A percentile compares a stretch with the other conserved stretches of the same genome.
Conservation (phyloP, 2,329 filamentous ascomycete genomes). For the Curvularia sp. region DNA sequence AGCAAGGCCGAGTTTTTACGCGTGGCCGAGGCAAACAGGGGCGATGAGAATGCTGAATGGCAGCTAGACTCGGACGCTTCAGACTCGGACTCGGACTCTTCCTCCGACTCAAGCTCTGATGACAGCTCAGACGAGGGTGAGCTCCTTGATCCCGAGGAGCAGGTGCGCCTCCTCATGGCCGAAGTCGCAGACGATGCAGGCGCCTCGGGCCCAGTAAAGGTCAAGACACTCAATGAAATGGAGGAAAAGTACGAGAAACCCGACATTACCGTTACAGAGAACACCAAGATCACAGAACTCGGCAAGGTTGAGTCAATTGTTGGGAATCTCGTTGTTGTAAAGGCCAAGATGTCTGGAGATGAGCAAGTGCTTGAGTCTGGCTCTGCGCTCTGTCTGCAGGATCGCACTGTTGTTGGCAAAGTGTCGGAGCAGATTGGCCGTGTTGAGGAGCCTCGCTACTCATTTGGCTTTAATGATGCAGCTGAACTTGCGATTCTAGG, state of each 20-base stretch:
- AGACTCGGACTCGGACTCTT: conserved; percentile 60
- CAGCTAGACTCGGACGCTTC: conserved; percentile 70
- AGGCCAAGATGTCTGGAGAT: conserved; percentile 78
- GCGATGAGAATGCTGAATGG: conserved; percentile 75
- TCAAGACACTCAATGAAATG: conserved; percentile 86
- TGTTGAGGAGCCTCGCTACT: conserved; percentile 86
- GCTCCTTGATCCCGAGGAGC: conserved; percentile 80
- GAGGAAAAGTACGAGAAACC: conserved; percentile 66
- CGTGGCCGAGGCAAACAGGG: conserved; percentile 56
- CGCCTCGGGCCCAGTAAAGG: conserved; percentile 63
- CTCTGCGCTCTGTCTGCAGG: conserved; percentile 79
- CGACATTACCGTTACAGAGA: conserved; percentile 75
- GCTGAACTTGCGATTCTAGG: conserved; percentile 72
- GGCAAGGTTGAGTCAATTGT: conserved; percentile 80
- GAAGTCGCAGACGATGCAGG: conserved; percentile 84
- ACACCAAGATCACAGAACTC: conserved; percentile 78
- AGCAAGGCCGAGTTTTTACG: conserved; percentile 54
- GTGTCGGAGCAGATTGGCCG: conserved; percentile 87
- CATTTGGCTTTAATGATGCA: conserved; percentile 74
- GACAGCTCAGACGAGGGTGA: conserved; percentile 60
- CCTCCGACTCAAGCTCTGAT: conserved; percentile 57
- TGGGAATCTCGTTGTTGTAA: conserved; percentile 79
- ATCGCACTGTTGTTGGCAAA: conserved; percentile 78
- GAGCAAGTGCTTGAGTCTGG: conserved; percentile 84
- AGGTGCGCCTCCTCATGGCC: conserved; percentile 84